Evolutionary conservation across 2,329 filamentous ascomycete species (phyloP).

Genomic region (Scedosporium aurantiacum): DNA sequence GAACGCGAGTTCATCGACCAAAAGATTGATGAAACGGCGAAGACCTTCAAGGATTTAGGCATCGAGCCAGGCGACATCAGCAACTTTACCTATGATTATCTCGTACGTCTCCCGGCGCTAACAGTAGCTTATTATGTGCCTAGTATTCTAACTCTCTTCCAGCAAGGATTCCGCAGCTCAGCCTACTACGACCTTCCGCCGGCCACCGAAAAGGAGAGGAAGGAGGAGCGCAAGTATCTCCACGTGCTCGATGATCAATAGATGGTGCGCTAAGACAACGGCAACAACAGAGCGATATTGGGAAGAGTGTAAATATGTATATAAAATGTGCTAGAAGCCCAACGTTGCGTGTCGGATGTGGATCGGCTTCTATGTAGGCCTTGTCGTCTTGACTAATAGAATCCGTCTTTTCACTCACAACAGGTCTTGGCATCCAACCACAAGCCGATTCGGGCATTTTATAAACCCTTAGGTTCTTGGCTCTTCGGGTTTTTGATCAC

Average conservation of each 20-base stretch:
- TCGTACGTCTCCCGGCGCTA: slow-evolving; percentile 47
- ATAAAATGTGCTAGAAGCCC: not conserved
- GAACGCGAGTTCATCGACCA: slow-evolving; percentile 93
- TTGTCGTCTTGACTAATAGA: slow-evolving; percentile 3
- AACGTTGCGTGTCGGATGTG: not conserved
- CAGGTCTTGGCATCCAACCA: not conserved
- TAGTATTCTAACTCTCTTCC: slow-evolving; percentile 20
- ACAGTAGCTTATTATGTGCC: not conserved
- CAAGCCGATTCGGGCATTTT: not conserved
- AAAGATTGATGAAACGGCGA: slow-evolving; percentile 76
- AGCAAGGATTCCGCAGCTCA: slow-evolving; percentile 85
- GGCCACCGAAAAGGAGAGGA: slow-evolving; percentile 86
- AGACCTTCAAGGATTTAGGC: slow-evolving; percentile 88
- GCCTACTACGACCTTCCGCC: slow-evolving; percentile 89
- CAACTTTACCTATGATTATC: slow-evolving; percentile 83
- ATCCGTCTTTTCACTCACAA: not conserved
- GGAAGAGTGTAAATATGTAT: not conserved
- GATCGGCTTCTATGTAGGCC: not conserved
- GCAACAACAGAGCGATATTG: not conserved
- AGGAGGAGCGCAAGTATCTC: slow-evolving; percentile 92
- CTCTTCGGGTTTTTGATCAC: not conserved
- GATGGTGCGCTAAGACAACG: not conserved
- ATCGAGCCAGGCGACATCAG: slow-evolving; percentile 82
- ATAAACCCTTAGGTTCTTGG: not conserved
- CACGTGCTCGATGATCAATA: slow-evolving; percentile 87